A percentile compares a stretch with the other conserved stretches of the same genome.
phyloP scores from a whole-genome alignment of 306 rosid species.

The Cicer judaicum region DNA sequence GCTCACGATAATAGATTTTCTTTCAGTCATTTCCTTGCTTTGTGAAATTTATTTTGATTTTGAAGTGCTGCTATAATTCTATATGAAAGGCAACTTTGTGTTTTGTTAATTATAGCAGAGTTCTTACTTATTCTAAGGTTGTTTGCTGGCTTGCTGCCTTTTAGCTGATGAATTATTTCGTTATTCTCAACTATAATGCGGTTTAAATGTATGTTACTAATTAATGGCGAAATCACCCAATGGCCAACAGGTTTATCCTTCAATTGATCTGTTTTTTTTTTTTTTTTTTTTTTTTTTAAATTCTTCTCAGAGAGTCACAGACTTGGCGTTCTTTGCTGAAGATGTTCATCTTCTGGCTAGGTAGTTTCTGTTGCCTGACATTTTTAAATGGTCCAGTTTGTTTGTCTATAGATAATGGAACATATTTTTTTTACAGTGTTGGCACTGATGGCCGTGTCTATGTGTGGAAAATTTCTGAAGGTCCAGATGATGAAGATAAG shows the following conservation, averaged over 20 bases:
- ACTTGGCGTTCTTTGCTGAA: constrained; percentile 97
- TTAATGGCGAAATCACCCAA: constrained; percentile 5
- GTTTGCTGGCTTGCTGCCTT: constrained; percentile 34
- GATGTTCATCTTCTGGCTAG: constrained; percentile 99
- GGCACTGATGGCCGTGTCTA: constrained; percentile 86
- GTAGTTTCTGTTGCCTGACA: constrained; percentile 54
- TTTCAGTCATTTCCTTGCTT: constrained; percentile 7
- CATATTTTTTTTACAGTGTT: constrained; percentile 69
- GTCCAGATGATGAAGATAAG: constrained; percentile 91
- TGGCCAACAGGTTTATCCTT: constrained; percentile 4
- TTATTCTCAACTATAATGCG: constrained; percentile 1
- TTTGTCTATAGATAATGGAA: constrained; percentile 40
- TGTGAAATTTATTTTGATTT: constrained; percentile 36
- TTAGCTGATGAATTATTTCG: background rate
- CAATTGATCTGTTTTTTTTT: constrained; percentile 33
- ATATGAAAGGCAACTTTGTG: constrained; percentile 24
- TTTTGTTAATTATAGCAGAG: constrained; percentile 25
- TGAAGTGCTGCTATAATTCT: constrained; percentile 15
- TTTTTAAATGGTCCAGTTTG: background rate
- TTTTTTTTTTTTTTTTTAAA: constrained; percentile 19
- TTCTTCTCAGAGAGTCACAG: constrained; percentile 90
- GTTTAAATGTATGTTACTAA: background rate
- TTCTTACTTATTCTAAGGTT: background rate
- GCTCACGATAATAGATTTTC: background rate
- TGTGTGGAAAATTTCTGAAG: constrained; percentile 96